phyloP scores from a whole-genome alignment of 2,329 filamentous ascomycete genomes.

The Emmonsia crescens region DNA sequence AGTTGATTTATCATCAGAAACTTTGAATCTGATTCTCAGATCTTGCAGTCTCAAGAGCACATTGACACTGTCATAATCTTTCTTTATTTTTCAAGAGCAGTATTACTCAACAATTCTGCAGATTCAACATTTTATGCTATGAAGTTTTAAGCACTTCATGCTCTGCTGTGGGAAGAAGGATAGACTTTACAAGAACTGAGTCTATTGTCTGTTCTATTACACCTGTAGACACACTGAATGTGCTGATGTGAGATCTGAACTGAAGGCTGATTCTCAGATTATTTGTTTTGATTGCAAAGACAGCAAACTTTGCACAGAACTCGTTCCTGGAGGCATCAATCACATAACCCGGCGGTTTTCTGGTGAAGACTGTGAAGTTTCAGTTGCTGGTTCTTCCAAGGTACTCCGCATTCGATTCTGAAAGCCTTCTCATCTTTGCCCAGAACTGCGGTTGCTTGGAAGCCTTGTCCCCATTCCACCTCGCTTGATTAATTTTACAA shows the following conservation, averaged over 20 bases:
- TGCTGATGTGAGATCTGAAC: background rate
- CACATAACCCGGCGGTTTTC: conserved; percentile 9
- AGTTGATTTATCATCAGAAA: conserved; percentile 7
- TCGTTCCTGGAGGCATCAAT: conserved; percentile 13
- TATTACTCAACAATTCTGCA: conserved; percentile 18
- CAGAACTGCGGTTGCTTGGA: conserved; percentile 12
- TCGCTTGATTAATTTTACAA: conserved; percentile 12
- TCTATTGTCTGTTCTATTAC: conserved; percentile 6
- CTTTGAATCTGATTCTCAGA: conserved; percentile 11
- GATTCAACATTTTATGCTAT: conserved; percentile 11
- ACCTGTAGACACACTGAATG: conserved; percentile 5
- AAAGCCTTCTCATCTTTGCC: conserved; percentile 14
- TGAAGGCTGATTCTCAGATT: conserved; percentile 8
- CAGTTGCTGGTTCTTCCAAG: conserved; percentile 7
- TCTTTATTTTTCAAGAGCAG: conserved; percentile 12
- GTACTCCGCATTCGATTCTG: conserved; percentile 13
- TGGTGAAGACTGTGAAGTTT: conserved; percentile 11
- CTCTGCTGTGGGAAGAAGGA: conserved; percentile 18
- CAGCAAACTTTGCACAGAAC: conserved; percentile 10
- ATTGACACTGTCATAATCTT: conserved; percentile 17
- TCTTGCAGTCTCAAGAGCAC: conserved; percentile 13
- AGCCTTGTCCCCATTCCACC: conserved; percentile 10
- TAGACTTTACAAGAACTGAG: conserved; percentile 5
- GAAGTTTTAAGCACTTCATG: conserved; percentile 13
- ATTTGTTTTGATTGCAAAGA: conserved; percentile 14